Base-by-base conservation (phyloP, 192 early-diverging fungal species). In the Coemansia sp. region DNA sequence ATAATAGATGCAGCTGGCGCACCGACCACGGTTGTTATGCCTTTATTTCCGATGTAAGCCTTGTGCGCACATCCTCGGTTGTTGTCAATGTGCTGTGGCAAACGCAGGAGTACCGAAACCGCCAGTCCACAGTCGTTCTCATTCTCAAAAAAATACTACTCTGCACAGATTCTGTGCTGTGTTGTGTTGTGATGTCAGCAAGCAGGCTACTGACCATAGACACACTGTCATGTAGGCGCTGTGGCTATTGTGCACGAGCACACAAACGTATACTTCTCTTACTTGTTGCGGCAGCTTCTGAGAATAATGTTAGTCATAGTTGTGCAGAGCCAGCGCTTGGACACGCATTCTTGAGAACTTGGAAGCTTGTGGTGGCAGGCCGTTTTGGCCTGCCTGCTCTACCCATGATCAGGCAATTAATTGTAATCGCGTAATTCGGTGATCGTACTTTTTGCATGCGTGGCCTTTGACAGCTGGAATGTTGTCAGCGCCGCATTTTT, bases 71-170 rank as follows among this genome's bases (percentile, higher is more conserved):
- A 17, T 31, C 31, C 53, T 4, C 53, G 14, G 29, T 57, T 57
- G 11, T 57, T 10, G 15, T 57, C 53, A 31, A 57, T 57, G 27
- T 15, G 15, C 53, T 31, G 53, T 57, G 27, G 53, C 27, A 15
- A 15, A 31, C 15, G 53, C 53, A 57, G 53, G 15, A 32, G 51
- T 5, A 31, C 29, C 9, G 31, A 57, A 31, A 57, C 53, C 53
- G 5, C 53, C 53, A 29, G 53, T 57, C 53, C 29, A 58, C 34
- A 39, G 66, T 9, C 15, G 38, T 37, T 42, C 46, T 41, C 12
- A 58, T 39, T 67, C 7, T 68, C 53, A 39, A 53, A 21, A 57
- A 38, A 34, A 66, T 38, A 25, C 14, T 34, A 66, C 14, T 32
- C 29, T 14, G 6, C 53, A 25, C 25, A 57, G 27, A 2, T 1